Evolutionary conservation across 2,329 filamentous ascomycete genomes (phyloP), one percentile per base, ranked within the genome.

Genomic region (Fusarium sp.): DNA sequence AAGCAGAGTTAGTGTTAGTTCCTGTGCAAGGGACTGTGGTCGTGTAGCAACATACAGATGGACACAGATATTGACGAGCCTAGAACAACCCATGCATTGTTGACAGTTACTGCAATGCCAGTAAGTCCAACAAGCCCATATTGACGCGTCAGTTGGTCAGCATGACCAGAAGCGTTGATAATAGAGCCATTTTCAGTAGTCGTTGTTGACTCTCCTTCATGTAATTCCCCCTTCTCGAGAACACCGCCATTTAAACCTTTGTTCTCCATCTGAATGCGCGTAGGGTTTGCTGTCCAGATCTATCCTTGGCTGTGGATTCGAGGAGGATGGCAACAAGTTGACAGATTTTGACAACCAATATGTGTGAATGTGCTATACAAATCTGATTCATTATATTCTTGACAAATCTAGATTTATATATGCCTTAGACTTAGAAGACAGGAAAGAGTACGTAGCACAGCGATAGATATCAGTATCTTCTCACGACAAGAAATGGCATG

Each of bases 81-180:
- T 0, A 71, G 48, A 2, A 71, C 69, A 0, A 71, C 69, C 69
- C 69, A 71, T 0, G 69, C 69, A 41, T 71, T 71, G 32, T 71
- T 71, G 29, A 71, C 69, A 0, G 69, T 71, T 0, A 71, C 68
- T 6, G 69, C 69, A 9, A 70, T 68, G 1, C 69, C 69, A 1
- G 69, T 71, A 0, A 71, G 61, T 0, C 69, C 69, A 1, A 71
- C 25, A 0, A 71, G 64, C 0, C 69, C 69, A 24, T 70, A 71
- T 24, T 71, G 69, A 1, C 69, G 58, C 6, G 42, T 62, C 1
- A 71, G 55, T 22, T 71, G 63, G 11, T 71, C 69, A 1, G 34
- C 38, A n/a, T 71, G 67, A 0, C 67, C 69, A 1, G 64, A 68
- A 1, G 58, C 67, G 26, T 69, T 68, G 6, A 68, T 15, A 0